A percentile compares a stretch with the other conserved stretches of the same genome.
Evolutionary conservation across 805 yeast genomes (phyloP).

Genomic region (Ogataea angusta): DNA sequence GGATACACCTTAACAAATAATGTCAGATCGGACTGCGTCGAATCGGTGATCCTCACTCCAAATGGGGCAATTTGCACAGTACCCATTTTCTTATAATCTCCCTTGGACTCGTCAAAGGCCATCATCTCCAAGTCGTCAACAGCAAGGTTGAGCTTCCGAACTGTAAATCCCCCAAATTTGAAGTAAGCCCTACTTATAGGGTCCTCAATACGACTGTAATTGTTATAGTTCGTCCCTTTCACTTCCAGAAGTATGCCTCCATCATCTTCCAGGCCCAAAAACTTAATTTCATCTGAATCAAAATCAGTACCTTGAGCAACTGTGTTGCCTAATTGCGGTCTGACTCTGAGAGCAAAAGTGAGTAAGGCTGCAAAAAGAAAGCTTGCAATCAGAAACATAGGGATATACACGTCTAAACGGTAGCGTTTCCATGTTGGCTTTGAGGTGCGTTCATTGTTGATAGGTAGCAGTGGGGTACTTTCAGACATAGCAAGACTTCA

Average conservation of each 20-base stretch:
- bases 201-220: slow-evolving; percentile 32
- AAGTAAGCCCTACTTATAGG: slow-evolving; percentile 26
- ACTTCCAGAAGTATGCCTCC: slow-evolving; percentile 34
- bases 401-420: slow-evolving; percentile 26
- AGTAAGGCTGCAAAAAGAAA: slow-evolving; percentile 10
- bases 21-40: slow-evolving; percentile 24
- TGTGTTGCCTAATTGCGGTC: slow-evolving; percentile 31
- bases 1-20: slow-evolving; percentile 34
- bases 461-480: slow-evolving; percentile 17
- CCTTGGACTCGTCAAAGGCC: slow-evolving; percentile 24
- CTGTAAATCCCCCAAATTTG: slow-evolving; percentile 31
- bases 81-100: slow-evolving; percentile 31
- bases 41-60: slow-evolving; percentile 30
- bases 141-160: slow-evolving; percentile 29
- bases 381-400: slow-evolving; percentile 19
- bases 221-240: slow-evolving; percentile 30
- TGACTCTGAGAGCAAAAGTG: slow-evolving; percentile 17
- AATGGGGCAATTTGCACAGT: slow-evolving; percentile 33
- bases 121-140: slow-evolving; percentile 31
- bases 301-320: slow-evolving; percentile 32
- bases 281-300: slow-evolving; percentile 29
- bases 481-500: slow-evolving; percentile 11
- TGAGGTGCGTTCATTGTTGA: neutral
- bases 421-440: slow-evolving; percentile 9
- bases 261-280: slow-evolving; percentile 31